These are phyloP conservation scores for Venturia effusa DNA, from an alignment of 2,329 filamentous ascomycete genomes.

Conservation along the genomic window DNA sequence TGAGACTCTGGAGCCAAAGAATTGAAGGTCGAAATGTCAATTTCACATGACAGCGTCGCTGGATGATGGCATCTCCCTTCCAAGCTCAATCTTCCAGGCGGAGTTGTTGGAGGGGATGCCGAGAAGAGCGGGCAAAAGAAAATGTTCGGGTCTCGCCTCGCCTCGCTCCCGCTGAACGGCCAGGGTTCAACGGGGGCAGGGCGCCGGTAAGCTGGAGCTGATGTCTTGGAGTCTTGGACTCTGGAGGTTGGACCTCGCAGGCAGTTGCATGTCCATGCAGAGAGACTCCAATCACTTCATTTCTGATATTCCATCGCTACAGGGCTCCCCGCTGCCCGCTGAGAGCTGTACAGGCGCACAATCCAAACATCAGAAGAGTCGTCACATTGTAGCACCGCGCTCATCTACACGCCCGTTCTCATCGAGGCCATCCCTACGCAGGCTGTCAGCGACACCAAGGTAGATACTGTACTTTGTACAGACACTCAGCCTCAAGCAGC, in stretches of 20 bases:
- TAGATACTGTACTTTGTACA: not conserved
- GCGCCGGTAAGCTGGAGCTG: not conserved
- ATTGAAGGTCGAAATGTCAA: not conserved
- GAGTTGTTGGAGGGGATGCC: not conserved
- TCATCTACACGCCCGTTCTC: not conserved
- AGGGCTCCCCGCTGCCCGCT: not conserved
- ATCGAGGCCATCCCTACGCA: not conserved
- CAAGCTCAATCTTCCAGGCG: not conserved
- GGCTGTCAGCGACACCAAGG: not conserved
- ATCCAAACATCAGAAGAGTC: not conserved
- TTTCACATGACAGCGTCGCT: not conserved
- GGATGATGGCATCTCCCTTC: not conserved
- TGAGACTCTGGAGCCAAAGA: not conserved
- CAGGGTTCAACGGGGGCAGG: not conserved
- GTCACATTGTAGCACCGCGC: not conserved
- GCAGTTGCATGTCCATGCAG: not conserved
- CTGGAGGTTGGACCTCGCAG: not conserved
- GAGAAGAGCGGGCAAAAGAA: not conserved
- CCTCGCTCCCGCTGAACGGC: not conserved
- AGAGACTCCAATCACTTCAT: not conserved
- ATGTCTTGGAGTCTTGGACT: too few species aligned
- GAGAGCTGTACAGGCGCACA: not conserved
- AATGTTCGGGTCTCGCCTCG: not conserved
- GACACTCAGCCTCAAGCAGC: not conserved
- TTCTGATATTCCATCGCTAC: not conserved